These are phyloP conservation scores for Solanum chiquidenum DNA, from an alignment of 257 asterid species.

Conservation along the genomic window DNA sequence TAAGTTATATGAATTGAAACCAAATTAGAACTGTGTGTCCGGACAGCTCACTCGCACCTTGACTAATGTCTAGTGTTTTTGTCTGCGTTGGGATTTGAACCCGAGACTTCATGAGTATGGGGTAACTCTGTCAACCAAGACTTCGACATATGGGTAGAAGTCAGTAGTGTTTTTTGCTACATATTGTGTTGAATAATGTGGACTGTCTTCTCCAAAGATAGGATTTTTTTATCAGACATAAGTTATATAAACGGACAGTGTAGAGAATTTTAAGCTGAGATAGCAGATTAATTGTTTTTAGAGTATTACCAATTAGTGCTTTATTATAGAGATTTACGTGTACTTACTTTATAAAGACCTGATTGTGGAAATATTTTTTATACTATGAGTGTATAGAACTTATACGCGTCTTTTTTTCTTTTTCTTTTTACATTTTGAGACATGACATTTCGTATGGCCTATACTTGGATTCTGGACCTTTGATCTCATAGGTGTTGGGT, in stretches of 20 bases:
- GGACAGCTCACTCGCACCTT: not conserved
- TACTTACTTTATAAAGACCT: not conserved
- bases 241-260: not conserved
- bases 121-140: not conserved
- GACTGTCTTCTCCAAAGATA: not conserved
- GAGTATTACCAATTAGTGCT: not conserved
- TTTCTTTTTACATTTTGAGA: not conserved
- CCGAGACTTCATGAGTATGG: not conserved
- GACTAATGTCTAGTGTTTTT: not conserved
- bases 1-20: not conserved
- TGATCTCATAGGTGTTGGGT: not conserved
- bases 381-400: not conserved
- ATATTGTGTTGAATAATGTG: not conserved
- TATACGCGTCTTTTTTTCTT: not conserved
- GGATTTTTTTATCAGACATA: not conserved
- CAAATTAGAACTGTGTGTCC: not conserved
- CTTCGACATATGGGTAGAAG: not conserved
- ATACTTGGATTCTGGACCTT: not conserved
- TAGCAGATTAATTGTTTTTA: not conserved
- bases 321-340: not conserved
- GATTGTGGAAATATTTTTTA: not conserved
- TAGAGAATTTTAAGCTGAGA: not conserved
- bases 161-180: not conserved
- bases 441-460: not conserved
- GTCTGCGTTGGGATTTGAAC: fast-evolving